Percentiles rank a stretch among this genome's conserved stretches.
Evolutionary conservation across 208 protist species (phyloP).

Genomic region (Acanthamoeba polyphaga): DNA sequence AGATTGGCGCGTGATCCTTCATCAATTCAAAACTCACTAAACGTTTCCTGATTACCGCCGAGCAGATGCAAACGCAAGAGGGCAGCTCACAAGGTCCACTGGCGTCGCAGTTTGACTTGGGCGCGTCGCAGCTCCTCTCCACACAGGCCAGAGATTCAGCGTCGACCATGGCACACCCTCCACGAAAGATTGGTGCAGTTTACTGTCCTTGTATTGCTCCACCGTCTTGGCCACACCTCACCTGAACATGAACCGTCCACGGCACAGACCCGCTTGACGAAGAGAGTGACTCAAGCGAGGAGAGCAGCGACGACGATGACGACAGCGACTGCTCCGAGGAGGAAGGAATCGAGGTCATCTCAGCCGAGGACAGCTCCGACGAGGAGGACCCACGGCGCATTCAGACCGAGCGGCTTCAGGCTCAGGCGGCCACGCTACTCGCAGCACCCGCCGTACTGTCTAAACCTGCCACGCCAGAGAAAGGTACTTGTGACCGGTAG

Average conservation of each 20-base stretch:
- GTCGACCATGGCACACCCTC: background rate
- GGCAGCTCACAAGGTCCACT: conserved; percentile 22
- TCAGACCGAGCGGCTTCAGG: background rate
- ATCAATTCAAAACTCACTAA: too few relatives aligned
- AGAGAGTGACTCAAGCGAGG: conserved; percentile 19
- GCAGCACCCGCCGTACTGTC: background rate
- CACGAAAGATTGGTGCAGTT: background rate
- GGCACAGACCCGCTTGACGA: background rate
- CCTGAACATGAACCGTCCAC: background rate
- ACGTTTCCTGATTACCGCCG: background rate
- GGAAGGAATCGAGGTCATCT: conserved; percentile 55
- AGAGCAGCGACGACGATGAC: background rate
- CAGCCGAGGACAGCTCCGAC: conserved; percentile 26
- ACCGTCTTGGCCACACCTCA: background rate
- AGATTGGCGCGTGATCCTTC: background rate
- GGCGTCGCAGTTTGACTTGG: conserved; percentile 37
- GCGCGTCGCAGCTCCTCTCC: background rate
- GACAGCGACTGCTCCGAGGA: conserved; percentile 24
- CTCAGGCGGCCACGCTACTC: background rate
- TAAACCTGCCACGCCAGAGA: background rate
- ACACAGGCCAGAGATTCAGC: conserved; percentile 16
- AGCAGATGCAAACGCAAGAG: conserved; percentile 41
- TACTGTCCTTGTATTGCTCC: background rate
- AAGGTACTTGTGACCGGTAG: background rate
- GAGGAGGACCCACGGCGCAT: background rate